These are phyloP conservation scores for Penicillium lividum DNA, from an alignment of 495 filamentous ascomycete genomes.

Conservation along the genomic window DNA sequence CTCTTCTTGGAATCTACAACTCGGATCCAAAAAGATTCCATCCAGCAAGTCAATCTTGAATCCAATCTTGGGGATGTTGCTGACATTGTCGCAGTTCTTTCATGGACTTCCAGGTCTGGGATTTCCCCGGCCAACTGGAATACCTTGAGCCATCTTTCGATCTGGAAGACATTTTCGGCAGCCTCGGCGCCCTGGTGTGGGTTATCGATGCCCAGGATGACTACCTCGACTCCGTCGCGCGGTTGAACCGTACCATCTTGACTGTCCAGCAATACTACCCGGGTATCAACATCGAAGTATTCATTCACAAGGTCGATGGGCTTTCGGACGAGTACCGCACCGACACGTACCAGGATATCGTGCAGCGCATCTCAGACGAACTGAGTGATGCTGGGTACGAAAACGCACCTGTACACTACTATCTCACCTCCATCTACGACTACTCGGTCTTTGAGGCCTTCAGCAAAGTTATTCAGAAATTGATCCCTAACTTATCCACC, in stretches of 20 bases:
- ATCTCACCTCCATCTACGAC: conserved; percentile 95
- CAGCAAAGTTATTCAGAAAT: conserved; percentile 94
- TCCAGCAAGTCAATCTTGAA: conserved; percentile 63
- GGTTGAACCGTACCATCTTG: conserved; percentile 84
- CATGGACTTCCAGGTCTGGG: conserved; percentile 98
- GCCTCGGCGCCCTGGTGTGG: conserved; percentile 93
- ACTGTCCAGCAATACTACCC: conserved; percentile 85
- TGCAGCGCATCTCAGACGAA: conserved; percentile 95
- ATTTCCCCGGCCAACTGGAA: conserved; percentile 92
- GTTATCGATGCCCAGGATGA: conserved; percentile 98
- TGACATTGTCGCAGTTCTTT: conserved; percentile 67
- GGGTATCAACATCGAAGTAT: conserved; percentile 92
- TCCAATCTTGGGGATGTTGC: background rate
- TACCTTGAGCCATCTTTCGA: conserved; percentile 84
- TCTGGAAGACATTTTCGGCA: conserved; percentile 87
- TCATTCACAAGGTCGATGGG: conserved; percentile 97
- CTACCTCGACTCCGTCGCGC: conserved; percentile 83
- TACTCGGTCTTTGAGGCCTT: conserved; percentile 98
- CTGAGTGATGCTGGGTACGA: conserved; percentile 88
- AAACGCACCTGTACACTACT: conserved; percentile 88
- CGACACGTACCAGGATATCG: conserved; percentile 91
- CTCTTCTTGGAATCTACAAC: conserved; percentile 93
- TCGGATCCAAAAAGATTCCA: conserved; percentile 85
- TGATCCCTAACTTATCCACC: conserved; percentile 88
- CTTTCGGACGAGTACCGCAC: conserved; percentile 91